Evolutionary conservation across 2,329 filamentous ascomycete genomes (phyloP).

Genomic region (Emmonsiellopsis sp.): DNA sequence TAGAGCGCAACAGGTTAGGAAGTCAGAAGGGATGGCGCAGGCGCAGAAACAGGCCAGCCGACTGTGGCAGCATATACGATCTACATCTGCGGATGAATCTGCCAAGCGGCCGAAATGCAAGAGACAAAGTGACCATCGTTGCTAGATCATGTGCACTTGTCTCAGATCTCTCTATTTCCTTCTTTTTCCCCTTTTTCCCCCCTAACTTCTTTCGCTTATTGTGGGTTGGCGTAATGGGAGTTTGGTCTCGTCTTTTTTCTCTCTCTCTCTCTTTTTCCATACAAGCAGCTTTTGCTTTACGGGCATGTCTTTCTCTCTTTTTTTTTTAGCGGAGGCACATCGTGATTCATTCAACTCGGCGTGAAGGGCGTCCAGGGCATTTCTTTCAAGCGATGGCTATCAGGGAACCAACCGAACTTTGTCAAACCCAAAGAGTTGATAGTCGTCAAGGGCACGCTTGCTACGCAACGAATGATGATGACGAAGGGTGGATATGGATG

Average conservation of each 20-base stretch:
- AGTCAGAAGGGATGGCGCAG: constrained; percentile 21
- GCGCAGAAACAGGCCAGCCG: constrained; percentile 24
- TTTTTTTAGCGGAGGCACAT: neutral
- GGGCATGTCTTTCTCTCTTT: no score
- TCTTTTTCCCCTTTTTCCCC: no score
- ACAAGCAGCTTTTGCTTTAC: no score
- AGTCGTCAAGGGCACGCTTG: no score
- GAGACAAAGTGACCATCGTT: neutral
- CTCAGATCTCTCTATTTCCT: neutral
- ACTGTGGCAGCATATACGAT: neutral
- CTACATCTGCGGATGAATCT: neutral
- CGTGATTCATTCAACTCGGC: neutral
- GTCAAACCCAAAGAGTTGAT: no score
- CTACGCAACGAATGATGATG: neutral
- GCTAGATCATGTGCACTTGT: neutral
- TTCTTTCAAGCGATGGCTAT: no score
- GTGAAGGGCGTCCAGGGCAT: no score
- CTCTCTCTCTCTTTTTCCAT: neutral
- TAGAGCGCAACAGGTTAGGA: constrained; percentile 19
- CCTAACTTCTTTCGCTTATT: neutral
- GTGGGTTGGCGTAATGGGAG: neutral
- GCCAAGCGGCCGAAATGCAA: neutral
- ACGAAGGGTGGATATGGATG: neutral
- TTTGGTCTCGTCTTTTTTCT: neutral
- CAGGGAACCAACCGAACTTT: no score